These are phyloP conservation scores for Drechslerella coelobrocha DNA, from an alignment of 2,329 filamentous ascomycete species.

Conservation along the genomic window DNA sequence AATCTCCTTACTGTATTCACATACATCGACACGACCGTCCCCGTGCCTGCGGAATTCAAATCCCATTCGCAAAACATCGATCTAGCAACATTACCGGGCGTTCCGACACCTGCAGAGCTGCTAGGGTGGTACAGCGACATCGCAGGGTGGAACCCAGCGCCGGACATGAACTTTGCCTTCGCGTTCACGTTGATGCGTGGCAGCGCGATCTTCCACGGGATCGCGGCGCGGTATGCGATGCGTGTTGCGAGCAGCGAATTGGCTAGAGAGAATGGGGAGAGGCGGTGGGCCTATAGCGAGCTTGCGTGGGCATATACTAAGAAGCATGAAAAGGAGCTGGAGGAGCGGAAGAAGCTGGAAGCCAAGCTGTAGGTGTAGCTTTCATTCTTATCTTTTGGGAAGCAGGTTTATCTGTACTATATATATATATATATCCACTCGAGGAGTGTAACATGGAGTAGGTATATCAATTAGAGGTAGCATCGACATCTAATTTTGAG, in stretches of 20 bases:
- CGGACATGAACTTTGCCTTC: slow-evolving; percentile 62
- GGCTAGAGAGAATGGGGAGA: slow-evolving; percentile 74
- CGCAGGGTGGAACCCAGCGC: slow-evolving; percentile 72
- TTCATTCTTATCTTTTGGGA: no score
- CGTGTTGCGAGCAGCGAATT: slow-evolving; percentile 88
- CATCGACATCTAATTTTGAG: no score
- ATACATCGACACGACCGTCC: slow-evolving; percentile 31
- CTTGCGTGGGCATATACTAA: slow-evolving; percentile 76
- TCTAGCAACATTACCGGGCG: slow-evolving; percentile 65
- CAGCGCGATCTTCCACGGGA: slow-evolving; percentile 75
- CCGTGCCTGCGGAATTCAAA: slow-evolving; percentile 9
- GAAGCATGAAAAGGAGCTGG: slow-evolving; percentile 58
- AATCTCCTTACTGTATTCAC: slow-evolving; percentile 71
- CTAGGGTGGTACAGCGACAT: slow-evolving; percentile 71
- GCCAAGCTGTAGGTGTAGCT: slow-evolving; percentile 61
- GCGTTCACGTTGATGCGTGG: slow-evolving; percentile 46
- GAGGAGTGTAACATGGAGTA: background rate
- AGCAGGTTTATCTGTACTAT: slow-evolving; percentile 26
- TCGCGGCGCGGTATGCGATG: slow-evolving; percentile 82
- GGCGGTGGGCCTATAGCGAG: slow-evolving; percentile 75
- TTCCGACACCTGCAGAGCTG: slow-evolving; percentile 68
- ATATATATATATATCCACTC: background rate
- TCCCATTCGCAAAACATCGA: slow-evolving; percentile 28
- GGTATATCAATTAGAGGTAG: no score
- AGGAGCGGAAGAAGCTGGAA: slow-evolving; percentile 58